Evolutionary conservation across 371 early-diverging fungal genomes (phyloP).

Genomic region (Entomophthora muscae): DNA sequence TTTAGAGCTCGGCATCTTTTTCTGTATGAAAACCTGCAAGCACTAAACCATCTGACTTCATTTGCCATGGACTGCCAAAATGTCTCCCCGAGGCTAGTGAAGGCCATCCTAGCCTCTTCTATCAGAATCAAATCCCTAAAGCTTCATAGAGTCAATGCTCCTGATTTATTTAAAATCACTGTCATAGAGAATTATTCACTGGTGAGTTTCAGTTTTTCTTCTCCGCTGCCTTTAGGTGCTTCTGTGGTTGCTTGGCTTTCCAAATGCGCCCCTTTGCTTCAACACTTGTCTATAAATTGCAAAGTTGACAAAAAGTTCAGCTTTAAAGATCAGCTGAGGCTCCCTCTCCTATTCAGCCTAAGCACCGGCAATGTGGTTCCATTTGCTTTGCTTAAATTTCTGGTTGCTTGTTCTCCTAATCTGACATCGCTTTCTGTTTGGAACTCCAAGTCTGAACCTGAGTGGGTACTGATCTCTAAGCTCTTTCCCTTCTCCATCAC

Average conservation of each 20-base stretch:
- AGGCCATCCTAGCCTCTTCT: neutral
- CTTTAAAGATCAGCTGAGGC: neutral
- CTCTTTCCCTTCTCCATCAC: neutral
- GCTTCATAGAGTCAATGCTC: neutral
- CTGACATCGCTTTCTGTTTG: neutral
- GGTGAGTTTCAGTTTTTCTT: neutral
- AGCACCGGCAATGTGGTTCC: neutral
- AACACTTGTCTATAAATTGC: neutral
- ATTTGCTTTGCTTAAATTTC: neutral
- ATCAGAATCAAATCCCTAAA: neutral
- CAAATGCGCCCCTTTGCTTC: neutral
- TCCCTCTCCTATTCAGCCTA: neutral
- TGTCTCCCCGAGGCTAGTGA: neutral
- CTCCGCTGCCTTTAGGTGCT: neutral
- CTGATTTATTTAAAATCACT: neutral
- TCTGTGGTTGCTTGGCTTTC: neutral
- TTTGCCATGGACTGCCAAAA: neutral
- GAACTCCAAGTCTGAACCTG: neutral
- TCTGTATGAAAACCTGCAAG: neutral
- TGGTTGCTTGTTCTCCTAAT: neutral
- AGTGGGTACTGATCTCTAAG: neutral
- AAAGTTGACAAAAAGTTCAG: neutral
- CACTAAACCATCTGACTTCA: neutral
- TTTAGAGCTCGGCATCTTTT: neutral
- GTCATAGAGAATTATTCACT: neutral